Conservation (phyloP, 1,284 basidiomycete genomes). For the Rhodotorula sp. region DNA sequence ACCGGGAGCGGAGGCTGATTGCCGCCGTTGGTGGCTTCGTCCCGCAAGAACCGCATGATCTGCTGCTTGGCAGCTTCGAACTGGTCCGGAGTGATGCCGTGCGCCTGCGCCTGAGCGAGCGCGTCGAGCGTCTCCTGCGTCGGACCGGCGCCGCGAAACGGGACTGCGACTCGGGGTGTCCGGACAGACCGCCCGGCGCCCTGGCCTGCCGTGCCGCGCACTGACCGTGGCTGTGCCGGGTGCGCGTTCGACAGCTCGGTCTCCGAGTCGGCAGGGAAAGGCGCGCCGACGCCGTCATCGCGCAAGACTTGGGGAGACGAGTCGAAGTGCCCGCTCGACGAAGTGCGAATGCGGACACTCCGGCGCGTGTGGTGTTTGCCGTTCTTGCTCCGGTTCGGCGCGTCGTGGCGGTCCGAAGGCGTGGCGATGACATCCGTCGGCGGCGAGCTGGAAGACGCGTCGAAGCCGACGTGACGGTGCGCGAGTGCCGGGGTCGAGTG, state of each 20-base stretch:
- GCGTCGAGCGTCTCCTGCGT: neutral
- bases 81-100: conserved; percentile 32
- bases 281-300: neutral
- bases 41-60: conserved; percentile 27
- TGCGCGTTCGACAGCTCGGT: neutral
- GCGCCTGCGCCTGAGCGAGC: conserved; percentile 12
- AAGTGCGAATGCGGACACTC: conserved; percentile 26
- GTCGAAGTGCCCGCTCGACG: conserved; percentile 15
- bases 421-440: conserved; percentile 32
- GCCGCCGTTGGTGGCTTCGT: neutral
- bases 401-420: conserved; percentile 26
- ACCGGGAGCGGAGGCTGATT: neutral
- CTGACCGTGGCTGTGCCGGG: too few relatives aligned
- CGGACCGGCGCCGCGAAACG: neutral
- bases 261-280: neutral
- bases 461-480: conserved; percentile 15
- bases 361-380: conserved; percentile 17
- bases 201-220: too few relatives aligned
- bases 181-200: neutral
- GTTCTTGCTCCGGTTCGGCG: neutral
- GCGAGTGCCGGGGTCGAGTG: conserved; percentile 30
- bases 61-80: conserved; percentile 31
- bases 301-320: conserved; percentile 16
- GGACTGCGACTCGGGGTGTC: neutral
- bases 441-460: conserved; percentile 31